Evolutionary conservation across 192 early-diverging fungal genomes (phyloP), one percentile per base, ranked within the genome.

Genomic region (Umbelopsis ramanniana): DNA sequence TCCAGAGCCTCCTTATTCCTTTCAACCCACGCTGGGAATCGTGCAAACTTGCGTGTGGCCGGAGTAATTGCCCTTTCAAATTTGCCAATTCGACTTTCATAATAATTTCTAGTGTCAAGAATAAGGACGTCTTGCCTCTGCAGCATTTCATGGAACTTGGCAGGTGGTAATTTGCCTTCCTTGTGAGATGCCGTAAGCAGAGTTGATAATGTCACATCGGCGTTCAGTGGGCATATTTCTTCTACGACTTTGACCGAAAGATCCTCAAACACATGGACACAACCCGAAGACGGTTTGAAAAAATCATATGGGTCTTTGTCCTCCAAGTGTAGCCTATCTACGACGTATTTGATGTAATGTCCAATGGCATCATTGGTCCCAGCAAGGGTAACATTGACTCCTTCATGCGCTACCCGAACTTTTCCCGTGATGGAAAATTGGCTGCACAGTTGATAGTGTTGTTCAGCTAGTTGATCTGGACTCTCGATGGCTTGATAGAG

Each of bases 31-130:
- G 82, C 79, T 43, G 85, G 86, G 26, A 92, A 84, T 4, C 83
- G 76, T 12, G 86, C 84, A 72, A 91, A 92, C 70, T 86, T 86
- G 33, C 91, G 83, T 17, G 91, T 89, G 24, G 89, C 83, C 0
- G 91, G 91, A 38, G 69, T 76, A 10, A 88, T 57, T 14, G 91
- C 89, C 17, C 75, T 77, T 37, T 82, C 70, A 52, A 92, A 92
- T 21, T 83, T 80, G 23, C 91, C 91, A 60, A 91, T 83, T 7
- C 73, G 69, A 48, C 83, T 82, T 72, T 92, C 91, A 48, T 92
- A 92, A 52, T 91, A 86, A 72, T 92, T 92, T 24, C 91, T 76
- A 11, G 86, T 82, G 78, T 92, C 91, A 37, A 92, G 52, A 21
- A 76, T 82, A 69, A 50, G 84, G 14, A 78, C 74, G 11, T 88